Conservation (phyloP, 768 basidiomycete genomes). For the Amanita jacksonii region DNA sequence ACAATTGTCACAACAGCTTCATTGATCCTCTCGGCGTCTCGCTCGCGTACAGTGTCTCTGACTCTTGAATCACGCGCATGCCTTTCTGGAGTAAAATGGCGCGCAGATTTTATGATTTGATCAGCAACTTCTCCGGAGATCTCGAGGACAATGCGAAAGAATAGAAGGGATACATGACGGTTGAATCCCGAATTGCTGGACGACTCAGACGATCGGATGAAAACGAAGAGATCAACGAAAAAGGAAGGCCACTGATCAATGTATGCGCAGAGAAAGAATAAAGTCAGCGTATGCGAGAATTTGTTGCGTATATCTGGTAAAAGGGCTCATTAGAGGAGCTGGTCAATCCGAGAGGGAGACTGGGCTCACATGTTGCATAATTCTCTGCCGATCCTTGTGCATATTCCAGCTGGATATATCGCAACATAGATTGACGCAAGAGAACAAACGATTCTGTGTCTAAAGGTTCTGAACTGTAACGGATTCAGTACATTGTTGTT, state of each 20-base stretch:
- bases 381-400: slow-evolving; percentile 78
- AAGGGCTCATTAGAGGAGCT: slow-evolving; percentile 3
- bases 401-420: slow-evolving; percentile 86
- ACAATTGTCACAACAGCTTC: slow-evolving; percentile 81
- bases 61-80: slow-evolving; percentile 78
- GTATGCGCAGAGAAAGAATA: slow-evolving; percentile 85
- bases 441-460: slow-evolving; percentile 62
- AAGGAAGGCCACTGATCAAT: slow-evolving; percentile 80
- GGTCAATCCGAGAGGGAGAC: background rate
- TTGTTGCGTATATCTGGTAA: slow-evolving; percentile 83
- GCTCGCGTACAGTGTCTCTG: slow-evolving; percentile 82
- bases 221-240: slow-evolving; percentile 67
- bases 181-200: slow-evolving; percentile 57
- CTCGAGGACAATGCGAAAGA: slow-evolving; percentile 88
- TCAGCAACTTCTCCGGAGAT: slow-evolving; percentile 98
- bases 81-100: slow-evolving; percentile 58
- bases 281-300: slow-evolving; percentile 82
- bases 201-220: slow-evolving; percentile 56
- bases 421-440: slow-evolving; percentile 66
- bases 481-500: background rate
- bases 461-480: slow-evolving; percentile 48
- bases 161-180: slow-evolving; percentile 75
- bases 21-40: slow-evolving; percentile 81
- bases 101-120: slow-evolving; percentile 83
- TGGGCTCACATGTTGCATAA: slow-evolving; percentile 64